Conservation (phyloP, 345 rosid genomes). For the Sisymbrium altissimum region DNA sequence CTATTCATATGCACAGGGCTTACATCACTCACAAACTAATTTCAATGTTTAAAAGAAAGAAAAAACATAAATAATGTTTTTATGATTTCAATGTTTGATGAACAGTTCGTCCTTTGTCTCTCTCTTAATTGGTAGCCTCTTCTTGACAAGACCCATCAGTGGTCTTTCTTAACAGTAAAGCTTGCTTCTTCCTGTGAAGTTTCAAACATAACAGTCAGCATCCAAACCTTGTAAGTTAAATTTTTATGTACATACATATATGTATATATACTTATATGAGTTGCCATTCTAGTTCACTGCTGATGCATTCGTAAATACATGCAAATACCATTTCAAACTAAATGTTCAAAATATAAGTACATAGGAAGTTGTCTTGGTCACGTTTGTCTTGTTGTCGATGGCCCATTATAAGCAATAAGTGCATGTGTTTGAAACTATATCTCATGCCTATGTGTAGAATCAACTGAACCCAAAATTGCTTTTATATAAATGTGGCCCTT, state of each 20-base stretch:
- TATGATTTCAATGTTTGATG: constrained; percentile 36
- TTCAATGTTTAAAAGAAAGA: background rate
- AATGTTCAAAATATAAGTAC: constrained; percentile 8
- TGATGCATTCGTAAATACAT: constrained; percentile 9
- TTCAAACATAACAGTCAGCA: constrained; percentile 11
- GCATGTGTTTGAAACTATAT: constrained; percentile 12
- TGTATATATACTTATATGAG: background rate
- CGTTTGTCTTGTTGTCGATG: constrained; percentile 25
- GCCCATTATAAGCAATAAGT: constrained; percentile 13
- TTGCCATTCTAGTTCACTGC: constrained; percentile 5
- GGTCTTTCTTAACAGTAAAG: constrained; percentile 30
- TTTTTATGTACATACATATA: background rate
- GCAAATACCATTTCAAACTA: constrained; percentile 21
- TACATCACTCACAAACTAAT: constrained; percentile 26
- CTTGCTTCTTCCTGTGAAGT: constrained; percentile 17
- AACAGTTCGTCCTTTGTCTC: constrained; percentile 35
- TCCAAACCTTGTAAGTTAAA: constrained; percentile 18
- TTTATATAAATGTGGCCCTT: background rate
- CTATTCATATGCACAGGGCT: constrained; percentile 37
- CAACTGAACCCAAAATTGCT: background rate
- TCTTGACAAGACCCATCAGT: constrained; percentile 37
- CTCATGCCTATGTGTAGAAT: constrained; percentile 8
- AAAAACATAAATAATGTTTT: constrained; percentile 4
- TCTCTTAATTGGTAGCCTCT: constrained; percentile 31
- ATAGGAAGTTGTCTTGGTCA: constrained; percentile 18